Evolutionary conservation across 1,284 basidiomycete genomes (phyloP).

Genomic region (Inonotus obliquus): DNA sequence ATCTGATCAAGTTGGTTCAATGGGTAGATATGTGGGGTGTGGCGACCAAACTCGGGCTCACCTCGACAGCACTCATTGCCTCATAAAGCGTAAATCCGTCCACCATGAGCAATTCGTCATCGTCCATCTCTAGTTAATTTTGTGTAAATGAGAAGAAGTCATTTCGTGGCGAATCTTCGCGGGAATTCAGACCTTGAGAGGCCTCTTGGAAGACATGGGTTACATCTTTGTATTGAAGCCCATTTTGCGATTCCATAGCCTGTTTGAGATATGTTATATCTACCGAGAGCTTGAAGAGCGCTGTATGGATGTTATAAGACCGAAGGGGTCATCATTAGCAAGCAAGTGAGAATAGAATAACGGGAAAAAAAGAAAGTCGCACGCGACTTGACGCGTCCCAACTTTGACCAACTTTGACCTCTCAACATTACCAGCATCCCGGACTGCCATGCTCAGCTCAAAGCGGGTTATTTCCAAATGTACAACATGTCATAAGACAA

Average conservation of each 20-base stretch:
- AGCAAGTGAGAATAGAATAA: neutral
- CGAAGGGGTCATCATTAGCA: neutral
- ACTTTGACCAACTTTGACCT: neutral
- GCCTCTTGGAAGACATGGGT: conserved; percentile 13
- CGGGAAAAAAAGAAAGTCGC: neutral
- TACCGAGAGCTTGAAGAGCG: neutral
- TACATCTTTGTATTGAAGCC: conserved; percentile 10
- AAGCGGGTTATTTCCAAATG: neutral
- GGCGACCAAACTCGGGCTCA: conserved; percentile 28
- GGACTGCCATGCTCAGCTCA: neutral
- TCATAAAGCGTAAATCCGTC: conserved; percentile 73
- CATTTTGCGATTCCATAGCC: conserved; percentile 10
- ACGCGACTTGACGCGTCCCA: neutral
- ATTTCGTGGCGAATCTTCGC: neutral
- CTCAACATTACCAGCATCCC: neutral
- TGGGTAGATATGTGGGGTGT: conserved; percentile 6
- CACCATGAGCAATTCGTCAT: conserved; percentile 63
- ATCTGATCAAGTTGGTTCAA: conserved; percentile 47
- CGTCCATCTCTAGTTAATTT: conserved; percentile 51
- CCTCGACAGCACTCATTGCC: conserved; percentile 87
- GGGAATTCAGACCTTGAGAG: conserved; percentile 6
- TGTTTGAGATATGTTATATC: neutral
- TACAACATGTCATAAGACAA: neutral
- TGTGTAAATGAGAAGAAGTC: conserved; percentile 14
- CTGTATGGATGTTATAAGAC: neutral